Evolutionary conservation across 768 basidiomycete genomes (phyloP), one percentile per base, ranked within the genome.

Genomic region (Boletus edulis): DNA sequence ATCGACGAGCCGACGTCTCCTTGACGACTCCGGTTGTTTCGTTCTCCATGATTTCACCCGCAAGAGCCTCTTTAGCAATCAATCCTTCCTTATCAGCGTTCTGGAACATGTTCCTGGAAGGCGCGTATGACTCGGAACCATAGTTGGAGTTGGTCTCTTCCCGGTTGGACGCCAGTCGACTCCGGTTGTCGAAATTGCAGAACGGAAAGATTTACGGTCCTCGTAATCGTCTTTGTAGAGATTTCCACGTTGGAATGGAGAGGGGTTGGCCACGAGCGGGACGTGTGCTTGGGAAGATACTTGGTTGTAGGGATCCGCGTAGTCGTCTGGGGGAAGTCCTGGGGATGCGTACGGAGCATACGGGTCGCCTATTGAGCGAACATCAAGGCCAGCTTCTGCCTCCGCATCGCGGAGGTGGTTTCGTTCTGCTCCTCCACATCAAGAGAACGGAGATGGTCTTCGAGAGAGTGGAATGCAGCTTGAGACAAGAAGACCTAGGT

Each of bases 41-140:
- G 34, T 89, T 86, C 56, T 96, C 93, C 67, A 86, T 81, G 13
- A 92, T 84, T 66, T 94, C 91, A 1, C 89, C 90, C 1, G 93
- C 84, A 2, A 96, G 73, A 5, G 85, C 81, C 62, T 96, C 93
- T 75, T 94, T 94, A 59, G 91, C 89, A 37, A 81, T 72, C 40
- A 88, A 62, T 6, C 80, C 86, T 58, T 85, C 82, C 67, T 85
- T 88, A 58, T 93, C 88, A 2, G 84, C 79, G 56, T 84, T 85
- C 60, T 89, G 87, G 81, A 98, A 97, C 95, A 97, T 98, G 63
- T 97, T 97, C 32, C 92, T 75, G 0, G 91, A 94, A 0, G 95
- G 95, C 0, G 94, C 95, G 62, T 97, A 98, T 0, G 89, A 90
- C 67, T 97, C 94, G 4, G 91, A 91, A 4, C 94, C 94, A 60